Evolutionary conservation across 495 filamentous ascomycete genomes (phyloP), one percentile per base, ranked within the genome.

Genomic region (Pseudotulostoma volvatum): DNA sequence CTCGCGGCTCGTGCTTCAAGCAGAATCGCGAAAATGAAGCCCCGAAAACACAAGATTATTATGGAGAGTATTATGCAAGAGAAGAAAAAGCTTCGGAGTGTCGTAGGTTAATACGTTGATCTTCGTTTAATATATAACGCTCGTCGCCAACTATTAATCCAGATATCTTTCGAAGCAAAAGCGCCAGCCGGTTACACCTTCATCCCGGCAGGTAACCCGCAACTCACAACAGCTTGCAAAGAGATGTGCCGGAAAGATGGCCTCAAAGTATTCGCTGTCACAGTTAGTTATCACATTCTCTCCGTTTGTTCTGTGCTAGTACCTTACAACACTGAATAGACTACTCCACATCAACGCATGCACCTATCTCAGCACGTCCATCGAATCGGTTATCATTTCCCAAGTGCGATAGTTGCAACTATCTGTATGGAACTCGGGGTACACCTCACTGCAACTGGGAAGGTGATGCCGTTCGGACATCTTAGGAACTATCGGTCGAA

Each of bases 171-270:
- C 36, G 62, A 66, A 39, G 57, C 61, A 11, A 54, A 62, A 50
- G 62, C 84, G 18, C 84, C 84, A 2, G 68, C 66, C n/a, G 84
- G 83, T 4, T 93, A 82, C 45, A 78, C 75, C 18, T 92, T 86
- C 51, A 76, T 94, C 39, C 77, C 82, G n/a, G 70, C 76, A 37
- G 86, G 86, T 16, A 76, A 83, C 49, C 83, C 83, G 0, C 67
- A 71, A 31, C 57, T 94, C 35, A 87, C 81, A 3, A 68, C 66
- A 9, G 59, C 62, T 18, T 93, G 86, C 64, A 92, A 88, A 56
- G 82, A 93, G 46, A 44, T 77, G 4, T 90, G 83, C 13, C 67
- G 81, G 41, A 70, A 76, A 47, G 61, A 69, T 43, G 74, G 69
- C 9, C 61, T 73, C 11, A 70, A 77, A 56, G 74, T 86, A 18